A percentile compares a stretch with the other conserved stretches of the same genome.
Evolutionary conservation across 192 early-diverging fungal genomes (phyloP).

Genomic region (Coemansia sp.): DNA sequence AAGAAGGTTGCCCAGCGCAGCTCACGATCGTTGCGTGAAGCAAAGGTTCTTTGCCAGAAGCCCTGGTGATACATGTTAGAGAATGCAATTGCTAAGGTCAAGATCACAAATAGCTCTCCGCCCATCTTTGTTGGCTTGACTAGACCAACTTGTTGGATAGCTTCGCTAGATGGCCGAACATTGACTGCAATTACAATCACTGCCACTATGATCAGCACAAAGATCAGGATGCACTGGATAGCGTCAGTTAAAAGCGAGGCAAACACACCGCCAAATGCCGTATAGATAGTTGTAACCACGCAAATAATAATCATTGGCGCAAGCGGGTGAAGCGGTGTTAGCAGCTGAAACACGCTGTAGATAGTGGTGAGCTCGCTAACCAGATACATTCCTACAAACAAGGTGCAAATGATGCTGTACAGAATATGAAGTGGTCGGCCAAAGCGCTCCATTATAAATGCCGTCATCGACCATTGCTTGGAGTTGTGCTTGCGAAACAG

Average conservation of each 20-base stretch:
- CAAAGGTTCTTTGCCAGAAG: slow-evolving; percentile 73
- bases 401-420: slow-evolving; percentile 58
- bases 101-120: slow-evolving; percentile 61
- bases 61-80: slow-evolving; percentile 68
- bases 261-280: slow-evolving; percentile 65
- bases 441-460: slow-evolving; percentile 63
- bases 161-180: slow-evolving; percentile 52
- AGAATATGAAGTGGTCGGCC: slow-evolving; percentile 60
- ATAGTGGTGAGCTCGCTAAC: slow-evolving; percentile 68
- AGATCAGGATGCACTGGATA: slow-evolving; percentile 58
- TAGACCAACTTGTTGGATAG: slow-evolving; percentile 54
- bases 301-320: slow-evolving; percentile 60
- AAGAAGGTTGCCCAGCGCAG: slow-evolving; percentile 56
- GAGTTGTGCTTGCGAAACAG: slow-evolving; percentile 60
- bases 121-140: slow-evolving; percentile 64
- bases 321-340: slow-evolving; percentile 58
- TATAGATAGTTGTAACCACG: slow-evolving; percentile 65
- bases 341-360: slow-evolving; percentile 55
- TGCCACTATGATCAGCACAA: slow-evolving; percentile 56
- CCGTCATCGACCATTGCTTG: slow-evolving; percentile 62
- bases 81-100: slow-evolving; percentile 61
- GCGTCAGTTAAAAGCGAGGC: slow-evolving; percentile 68
- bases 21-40: slow-evolving; percentile 62
- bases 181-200: slow-evolving; percentile 56
- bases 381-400: slow-evolving; percentile 63